Conservation (phyloP, 495 filamentous ascomycete species). For the Elaphomyces granulatus region DNA sequence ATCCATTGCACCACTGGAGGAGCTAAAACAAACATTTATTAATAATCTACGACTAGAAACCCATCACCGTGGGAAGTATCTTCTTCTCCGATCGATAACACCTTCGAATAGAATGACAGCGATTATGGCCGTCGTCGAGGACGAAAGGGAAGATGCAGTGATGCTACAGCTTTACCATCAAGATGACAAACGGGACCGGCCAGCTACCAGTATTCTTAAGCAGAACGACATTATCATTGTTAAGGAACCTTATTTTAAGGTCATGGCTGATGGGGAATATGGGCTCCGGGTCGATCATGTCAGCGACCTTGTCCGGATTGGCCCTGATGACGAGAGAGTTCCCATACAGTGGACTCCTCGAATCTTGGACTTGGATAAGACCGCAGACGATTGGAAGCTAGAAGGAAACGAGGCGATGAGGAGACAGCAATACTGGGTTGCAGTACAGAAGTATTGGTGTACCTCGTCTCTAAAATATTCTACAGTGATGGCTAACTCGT, state of each 20-base stretch:
- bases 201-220: conserved; percentile 13
- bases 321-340: too few species aligned
- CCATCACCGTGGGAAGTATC: conserved; percentile 33
- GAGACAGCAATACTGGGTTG: too few species aligned
- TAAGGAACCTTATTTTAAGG: conserved; percentile 40
- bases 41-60: conserved; percentile 31
- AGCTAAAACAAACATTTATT: conserved; percentile 14
- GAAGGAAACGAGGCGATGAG: conserved; percentile 25
- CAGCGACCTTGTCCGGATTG: conserved; percentile 33
- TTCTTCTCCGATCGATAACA: conserved; percentile 30
- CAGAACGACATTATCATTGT: conserved; percentile 24
- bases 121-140: conserved; percentile 33
- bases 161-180: conserved; percentile 36
- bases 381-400: conserved; percentile 22
- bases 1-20: conserved; percentile 5
- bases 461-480: too few species aligned
- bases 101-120: conserved; percentile 27
- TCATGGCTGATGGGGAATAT: conserved; percentile 21
- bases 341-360: conserved; percentile 14
- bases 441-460: too few species aligned
- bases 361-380: conserved; percentile 24
- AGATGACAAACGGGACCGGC: conserved; percentile 8
- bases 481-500: too few species aligned
- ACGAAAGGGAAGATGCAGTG: conserved; percentile 32
- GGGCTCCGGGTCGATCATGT: conserved; percentile 39